phyloP scores from a whole-genome alignment of 345 rosid species.

The Salix viminalis region DNA sequence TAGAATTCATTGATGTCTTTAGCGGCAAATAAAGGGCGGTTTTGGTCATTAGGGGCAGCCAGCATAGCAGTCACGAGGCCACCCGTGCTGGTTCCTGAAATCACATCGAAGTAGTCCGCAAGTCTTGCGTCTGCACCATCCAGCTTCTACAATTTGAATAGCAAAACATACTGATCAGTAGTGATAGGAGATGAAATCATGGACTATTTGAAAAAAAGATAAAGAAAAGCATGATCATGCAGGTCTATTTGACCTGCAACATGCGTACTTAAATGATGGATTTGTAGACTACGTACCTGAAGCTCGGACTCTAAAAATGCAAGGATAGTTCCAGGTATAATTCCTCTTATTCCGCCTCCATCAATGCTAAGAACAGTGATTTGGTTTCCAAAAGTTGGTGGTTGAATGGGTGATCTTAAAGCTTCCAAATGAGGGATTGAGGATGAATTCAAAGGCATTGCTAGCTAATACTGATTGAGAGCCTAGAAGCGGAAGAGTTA shows the following conservation, averaged over 20 bases:
- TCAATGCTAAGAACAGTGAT: constrained; percentile 69
- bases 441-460: background rate
- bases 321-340: constrained; percentile 60
- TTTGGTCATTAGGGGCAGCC: constrained; percentile 44
- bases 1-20: constrained; percentile 46
- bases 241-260: too few relatives aligned
- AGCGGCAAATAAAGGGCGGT: constrained; percentile 62
- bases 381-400: constrained; percentile 48
- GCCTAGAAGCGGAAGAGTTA: too few relatives aligned
- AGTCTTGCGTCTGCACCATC: constrained; percentile 64
- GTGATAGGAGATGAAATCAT: too few relatives aligned
- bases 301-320: constrained; percentile 60
- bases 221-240: too few relatives aligned
- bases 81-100: constrained; percentile 21
- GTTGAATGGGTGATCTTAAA: constrained; percentile 25
- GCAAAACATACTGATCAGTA: background rate
- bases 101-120: constrained; percentile 15
- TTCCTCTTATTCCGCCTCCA: constrained; percentile 7
- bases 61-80: constrained; percentile 74
- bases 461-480: too few relatives aligned
- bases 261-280: too few relatives aligned
- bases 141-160: constrained; percentile 39
- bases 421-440: too few relatives aligned
- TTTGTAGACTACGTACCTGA: constrained; percentile 37
- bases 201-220: too few relatives aligned